A percentile compares a stretch with the other conserved stretches of the same genome.
These are phyloP conservation scores for Circinella minor DNA, from an alignment of 371 early-diverging fungal species.

Conservation along the genomic window DNA sequence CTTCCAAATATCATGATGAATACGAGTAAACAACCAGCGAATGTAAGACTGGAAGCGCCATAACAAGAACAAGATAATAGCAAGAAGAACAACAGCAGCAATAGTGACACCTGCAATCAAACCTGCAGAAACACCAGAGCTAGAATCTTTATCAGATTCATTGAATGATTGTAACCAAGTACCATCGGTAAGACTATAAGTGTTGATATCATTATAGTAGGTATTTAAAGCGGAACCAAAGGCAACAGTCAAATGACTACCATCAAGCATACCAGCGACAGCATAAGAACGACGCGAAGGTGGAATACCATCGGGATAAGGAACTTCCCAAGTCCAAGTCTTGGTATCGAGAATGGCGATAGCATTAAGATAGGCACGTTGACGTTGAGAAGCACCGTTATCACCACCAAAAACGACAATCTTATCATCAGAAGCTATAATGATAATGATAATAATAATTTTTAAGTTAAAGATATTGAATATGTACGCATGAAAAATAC, in stretches of 20 bases:
- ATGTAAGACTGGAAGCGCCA: constrained; percentile 50
- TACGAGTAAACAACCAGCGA: constrained; percentile 40
- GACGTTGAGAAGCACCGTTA: constrained; percentile 27
- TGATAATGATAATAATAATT: background rate
- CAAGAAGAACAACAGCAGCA: constrained; percentile 39
- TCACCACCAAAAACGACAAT: constrained; percentile 54
- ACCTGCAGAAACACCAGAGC: constrained; percentile 39
- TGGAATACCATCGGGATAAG: constrained; percentile 39
- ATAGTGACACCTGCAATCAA: constrained; percentile 52
- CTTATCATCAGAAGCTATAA: constrained; percentile 39
- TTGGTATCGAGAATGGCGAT: constrained; percentile 47
- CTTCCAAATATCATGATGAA: constrained; percentile 55
- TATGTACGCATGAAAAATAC: too few species aligned
- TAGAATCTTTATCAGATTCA: constrained; percentile 5
- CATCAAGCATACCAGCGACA: constrained; percentile 36
- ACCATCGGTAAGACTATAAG: constrained; percentile 23
- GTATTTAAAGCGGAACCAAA: constrained; percentile 45
- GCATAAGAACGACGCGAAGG: constrained; percentile 51
- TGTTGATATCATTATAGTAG: constrained; percentile 55
- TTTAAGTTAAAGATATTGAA: background rate
- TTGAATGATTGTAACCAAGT: constrained; percentile 45
- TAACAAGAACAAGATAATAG: constrained; percentile 45
- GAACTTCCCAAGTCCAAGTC: constrained; percentile 49
- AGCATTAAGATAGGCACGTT: constrained; percentile 37
- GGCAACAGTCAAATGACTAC: constrained; percentile 37